Evolutionary conservation across 371 early-diverging fungal genomes (phyloP).

Genomic region (Fennellomyces sp.): DNA sequence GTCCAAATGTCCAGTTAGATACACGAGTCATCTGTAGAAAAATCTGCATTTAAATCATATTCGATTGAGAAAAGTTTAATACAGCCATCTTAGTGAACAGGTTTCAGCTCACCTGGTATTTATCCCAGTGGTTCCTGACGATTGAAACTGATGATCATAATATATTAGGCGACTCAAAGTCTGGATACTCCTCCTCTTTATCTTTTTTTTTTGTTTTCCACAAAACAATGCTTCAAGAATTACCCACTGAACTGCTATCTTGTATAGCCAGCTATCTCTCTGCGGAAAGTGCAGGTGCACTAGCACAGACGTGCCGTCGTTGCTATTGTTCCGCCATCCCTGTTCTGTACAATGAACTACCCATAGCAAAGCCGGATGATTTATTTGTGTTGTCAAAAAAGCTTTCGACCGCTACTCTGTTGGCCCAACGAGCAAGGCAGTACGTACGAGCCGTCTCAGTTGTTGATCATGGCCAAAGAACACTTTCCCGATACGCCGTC

Average conservation of each 20-base stretch:
- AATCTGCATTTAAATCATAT: no score
- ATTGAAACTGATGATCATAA: not conserved
- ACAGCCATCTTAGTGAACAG: not conserved
- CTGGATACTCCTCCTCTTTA: not conserved
- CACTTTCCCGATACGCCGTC: constrained; percentile 1
- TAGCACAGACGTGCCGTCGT: constrained; percentile 25
- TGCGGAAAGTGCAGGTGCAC: constrained; percentile 5
- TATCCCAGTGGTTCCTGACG: constrained; percentile 3
- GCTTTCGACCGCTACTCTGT: constrained; percentile 14
- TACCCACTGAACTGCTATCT: constrained; percentile 26
- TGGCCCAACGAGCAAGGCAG: constrained; percentile 19
- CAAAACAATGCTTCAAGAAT: constrained; percentile 15
- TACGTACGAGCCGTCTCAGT: constrained; percentile 21
- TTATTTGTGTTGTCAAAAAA: constrained; percentile 9
- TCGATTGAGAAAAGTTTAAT: constrained; percentile 1
- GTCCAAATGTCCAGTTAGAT: constrained; percentile 11
- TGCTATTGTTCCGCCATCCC: constrained; percentile 28
- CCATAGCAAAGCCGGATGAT: constrained; percentile 13
- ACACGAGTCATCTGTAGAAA: constrained; percentile 26
- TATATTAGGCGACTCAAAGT: not conserved
- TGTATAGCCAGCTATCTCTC: constrained; percentile 23
- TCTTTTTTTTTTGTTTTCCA: not conserved
- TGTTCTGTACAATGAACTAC: constrained; percentile 19
- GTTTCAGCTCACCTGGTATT: not conserved
- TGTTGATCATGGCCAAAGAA: not conserved